These are phyloP conservation scores for Middelhovenomyces tepae DNA, from an alignment of 805 yeast genomes.

Conservation along the genomic window DNA sequence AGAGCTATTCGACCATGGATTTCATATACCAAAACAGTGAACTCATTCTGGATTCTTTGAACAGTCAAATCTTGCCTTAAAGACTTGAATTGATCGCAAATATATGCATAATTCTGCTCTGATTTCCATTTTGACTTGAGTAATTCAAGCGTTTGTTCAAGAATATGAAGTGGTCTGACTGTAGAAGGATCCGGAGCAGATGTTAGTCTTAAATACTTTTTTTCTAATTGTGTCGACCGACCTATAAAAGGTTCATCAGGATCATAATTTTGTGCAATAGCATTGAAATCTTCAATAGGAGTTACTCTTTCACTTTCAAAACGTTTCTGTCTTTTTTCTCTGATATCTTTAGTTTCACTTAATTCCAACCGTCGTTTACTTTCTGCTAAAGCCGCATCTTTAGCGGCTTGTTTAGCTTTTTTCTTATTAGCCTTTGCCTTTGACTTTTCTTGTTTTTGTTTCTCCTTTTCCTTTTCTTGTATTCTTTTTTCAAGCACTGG, in stretches of 20 bases:
- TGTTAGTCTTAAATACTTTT: constrained; percentile 73
- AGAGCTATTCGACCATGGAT: constrained; percentile 82
- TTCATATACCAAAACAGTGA: constrained; percentile 74
- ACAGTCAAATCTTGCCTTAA: constrained; percentile 90
- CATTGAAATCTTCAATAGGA: constrained; percentile 7
- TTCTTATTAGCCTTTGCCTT: not conserved
- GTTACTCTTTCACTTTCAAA: constrained; percentile 31
- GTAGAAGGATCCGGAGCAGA: constrained; percentile 81
- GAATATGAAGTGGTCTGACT: constrained; percentile 64
- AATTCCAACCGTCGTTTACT: not conserved
- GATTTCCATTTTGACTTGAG: constrained; percentile 46
- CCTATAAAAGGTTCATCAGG: constrained; percentile 44
- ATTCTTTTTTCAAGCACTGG: constrained; percentile 30
- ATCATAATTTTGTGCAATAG: constrained; percentile 5
- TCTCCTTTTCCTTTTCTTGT: constrained; percentile 6
- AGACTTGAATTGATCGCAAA: constrained; percentile 86
- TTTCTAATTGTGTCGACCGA: constrained; percentile 55
- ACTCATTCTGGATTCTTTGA: constrained; percentile 71
- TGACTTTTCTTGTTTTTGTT: constrained; percentile 1
- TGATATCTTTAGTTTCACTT: constrained; percentile 26
- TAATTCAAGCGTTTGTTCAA: constrained; percentile 47
- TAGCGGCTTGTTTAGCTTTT: not conserved
- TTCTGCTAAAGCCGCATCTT: not conserved
- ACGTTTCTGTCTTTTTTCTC: constrained; percentile 39
- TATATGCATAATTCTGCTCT: constrained; percentile 58